phyloP scores from a whole-genome alignment of 2,329 filamentous ascomycete species.

The Claviceps digitariae region DNA sequence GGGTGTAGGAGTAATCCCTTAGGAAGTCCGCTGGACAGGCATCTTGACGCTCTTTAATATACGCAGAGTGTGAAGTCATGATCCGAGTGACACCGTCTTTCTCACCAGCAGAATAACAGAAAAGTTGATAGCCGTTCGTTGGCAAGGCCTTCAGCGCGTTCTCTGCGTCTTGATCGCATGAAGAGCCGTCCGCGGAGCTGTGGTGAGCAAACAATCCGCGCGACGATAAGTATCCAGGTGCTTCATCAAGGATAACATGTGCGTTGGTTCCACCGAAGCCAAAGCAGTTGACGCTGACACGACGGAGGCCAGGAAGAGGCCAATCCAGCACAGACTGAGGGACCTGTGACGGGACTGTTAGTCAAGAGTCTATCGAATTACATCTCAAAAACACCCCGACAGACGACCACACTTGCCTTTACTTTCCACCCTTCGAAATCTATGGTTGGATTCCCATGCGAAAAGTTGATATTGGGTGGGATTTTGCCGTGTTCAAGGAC shows the following conservation, averaged over 20 bases:
- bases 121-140: slow-evolving; percentile 19
- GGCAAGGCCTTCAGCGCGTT: not conserved
- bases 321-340: slow-evolving; percentile 27
- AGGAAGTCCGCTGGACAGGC: slow-evolving; percentile 12
- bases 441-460: slow-evolving; percentile 30
- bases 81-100: slow-evolving; percentile 24
- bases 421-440: slow-evolving; percentile 32
- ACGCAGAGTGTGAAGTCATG: slow-evolving; percentile 20
- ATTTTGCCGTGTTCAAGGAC: slow-evolving; percentile 37
- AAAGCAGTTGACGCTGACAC: slow-evolving; percentile 43
- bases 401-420: slow-evolving; percentile 20
- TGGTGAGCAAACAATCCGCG: slow-evolving; percentile 23
- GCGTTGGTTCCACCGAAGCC: slow-evolving; percentile 45
- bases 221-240: slow-evolving; percentile 24
- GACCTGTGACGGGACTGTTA: slow-evolving; percentile 17
- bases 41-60: slow-evolving; percentile 13
- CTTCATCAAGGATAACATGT: slow-evolving; percentile 38
- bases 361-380: not conserved
- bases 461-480: slow-evolving; percentile 38
- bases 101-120: slow-evolving; percentile 31
- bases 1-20: slow-evolving; percentile 31
- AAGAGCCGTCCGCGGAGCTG: slow-evolving; percentile 12
- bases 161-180: not conserved
- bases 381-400: not conserved
- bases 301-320: slow-evolving; percentile 29